Evolutionary conservation across 2,329 filamentous ascomycete genomes (phyloP).

Genomic region (Botrytis hyacinthi): DNA sequence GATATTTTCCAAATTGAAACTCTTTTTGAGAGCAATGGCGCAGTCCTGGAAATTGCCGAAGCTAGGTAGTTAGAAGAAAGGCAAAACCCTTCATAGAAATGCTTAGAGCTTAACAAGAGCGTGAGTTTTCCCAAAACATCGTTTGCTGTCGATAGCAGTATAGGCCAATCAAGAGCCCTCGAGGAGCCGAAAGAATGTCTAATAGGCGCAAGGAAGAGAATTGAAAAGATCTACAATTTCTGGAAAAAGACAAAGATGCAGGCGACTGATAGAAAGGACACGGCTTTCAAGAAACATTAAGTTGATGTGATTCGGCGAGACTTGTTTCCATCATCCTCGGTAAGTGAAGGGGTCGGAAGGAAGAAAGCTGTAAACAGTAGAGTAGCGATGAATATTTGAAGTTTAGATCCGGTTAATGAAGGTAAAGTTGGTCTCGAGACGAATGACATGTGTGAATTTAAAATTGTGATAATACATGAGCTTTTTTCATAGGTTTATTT

Average conservation of each 20-base stretch:
- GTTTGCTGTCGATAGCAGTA: too few species aligned
- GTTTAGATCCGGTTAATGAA: too few species aligned
- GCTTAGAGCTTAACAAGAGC: neutral
- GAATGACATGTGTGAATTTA: neutral
- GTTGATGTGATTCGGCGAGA: neutral
- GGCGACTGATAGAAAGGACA: neutral
- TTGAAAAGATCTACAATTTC: neutral
- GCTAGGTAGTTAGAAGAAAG: neutral
- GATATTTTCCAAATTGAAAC: too few species aligned
- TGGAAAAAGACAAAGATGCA: neutral
- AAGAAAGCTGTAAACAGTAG: neutral
- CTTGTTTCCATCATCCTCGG: neutral
- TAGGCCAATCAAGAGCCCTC: neutral
- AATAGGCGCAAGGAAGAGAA: neutral
- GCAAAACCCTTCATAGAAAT: neutral
- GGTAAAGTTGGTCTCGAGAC: neutral
- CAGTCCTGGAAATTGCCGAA: neutral
- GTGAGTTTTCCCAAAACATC: neutral
- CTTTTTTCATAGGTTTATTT: neutral
- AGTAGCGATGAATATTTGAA: too few species aligned
- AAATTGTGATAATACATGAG: too few species aligned
- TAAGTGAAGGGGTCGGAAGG: neutral
- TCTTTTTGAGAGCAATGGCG: neutral
- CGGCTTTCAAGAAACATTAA: neutral
- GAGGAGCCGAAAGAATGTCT: neutral